Evolutionary conservation across 306 rosid genomes (phyloP).

Genomic region (Cicer judaicum): DNA sequence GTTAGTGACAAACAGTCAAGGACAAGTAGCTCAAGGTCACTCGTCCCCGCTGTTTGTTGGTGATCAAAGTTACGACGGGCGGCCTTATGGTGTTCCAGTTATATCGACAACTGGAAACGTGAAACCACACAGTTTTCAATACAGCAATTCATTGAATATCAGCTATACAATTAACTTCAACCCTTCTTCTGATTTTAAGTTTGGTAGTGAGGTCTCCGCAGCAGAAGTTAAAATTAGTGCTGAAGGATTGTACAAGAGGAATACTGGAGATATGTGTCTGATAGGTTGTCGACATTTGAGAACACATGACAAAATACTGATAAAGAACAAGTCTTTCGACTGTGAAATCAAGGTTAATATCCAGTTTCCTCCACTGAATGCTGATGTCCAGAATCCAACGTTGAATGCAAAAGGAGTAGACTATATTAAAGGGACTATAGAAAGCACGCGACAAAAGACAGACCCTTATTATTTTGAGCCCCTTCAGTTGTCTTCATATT

Average conservation of each 20-base stretch:
- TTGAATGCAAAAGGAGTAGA: conserved; percentile 54
- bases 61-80: conserved; percentile 50
- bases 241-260: conserved; percentile 78
- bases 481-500: conserved; percentile 61
- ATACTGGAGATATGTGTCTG: conserved; percentile 73
- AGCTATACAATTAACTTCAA: conserved; percentile 67
- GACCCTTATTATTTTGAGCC: conserved; percentile 72
- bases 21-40: conserved; percentile 68
- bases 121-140: conserved; percentile 32
- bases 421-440: conserved; percentile 66
- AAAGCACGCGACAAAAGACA: conserved; percentile 65
- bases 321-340: conserved; percentile 62
- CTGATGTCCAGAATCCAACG: background rate
- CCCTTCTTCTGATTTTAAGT: conserved; percentile 51
- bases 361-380: conserved; percentile 70
- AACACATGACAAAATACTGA: conserved; percentile 45
- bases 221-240: conserved; percentile 61
- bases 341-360: conserved; percentile 66
- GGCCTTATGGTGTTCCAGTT: conserved; percentile 43
- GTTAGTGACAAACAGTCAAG: conserved; percentile 60
- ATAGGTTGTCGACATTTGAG: conserved; percentile 69
- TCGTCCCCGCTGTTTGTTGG: conserved; percentile 65
- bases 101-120: conserved; percentile 23
- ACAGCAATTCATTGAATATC: conserved; percentile 52
- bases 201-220: conserved; percentile 43